A percentile compares a stretch with the other conserved stretches of the same genome.
Conservation (phyloP, 495 filamentous ascomycete genomes). For the Glonium stellatum region DNA sequence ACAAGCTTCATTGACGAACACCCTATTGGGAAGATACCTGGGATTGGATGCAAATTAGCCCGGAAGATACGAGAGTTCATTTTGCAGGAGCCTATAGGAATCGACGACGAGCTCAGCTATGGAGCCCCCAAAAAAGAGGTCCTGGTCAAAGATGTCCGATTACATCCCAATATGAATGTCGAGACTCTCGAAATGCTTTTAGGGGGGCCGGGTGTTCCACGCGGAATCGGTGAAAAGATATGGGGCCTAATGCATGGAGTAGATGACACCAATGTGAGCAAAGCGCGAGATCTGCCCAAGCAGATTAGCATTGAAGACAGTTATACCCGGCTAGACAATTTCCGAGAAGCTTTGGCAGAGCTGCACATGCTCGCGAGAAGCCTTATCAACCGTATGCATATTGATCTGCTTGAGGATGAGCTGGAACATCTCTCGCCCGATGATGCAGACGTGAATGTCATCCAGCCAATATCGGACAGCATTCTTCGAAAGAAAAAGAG, state of each 20-base stretch:
- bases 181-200: slow-evolving; percentile 57
- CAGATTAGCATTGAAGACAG: slow-evolving; percentile 96
- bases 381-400: slow-evolving; percentile 69
- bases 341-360: slow-evolving; percentile 56
- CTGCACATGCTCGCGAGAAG: slow-evolving; percentile 57
- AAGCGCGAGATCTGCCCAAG: slow-evolving; percentile 64
- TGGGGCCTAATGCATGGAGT: slow-evolving; percentile 58
- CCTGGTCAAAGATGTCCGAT: slow-evolving; percentile 59
- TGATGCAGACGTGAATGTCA: background rate
- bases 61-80: slow-evolving; percentile 60
- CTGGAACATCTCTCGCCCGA: slow-evolving; percentile 13
- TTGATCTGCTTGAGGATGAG: slow-evolving; percentile 59
- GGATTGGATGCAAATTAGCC: slow-evolving; percentile 74
- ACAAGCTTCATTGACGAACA: slow-evolving; percentile 65
- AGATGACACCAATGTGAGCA: slow-evolving; percentile 59
- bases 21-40: slow-evolving; percentile 74
- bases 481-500: slow-evolving; percentile 25
- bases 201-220: slow-evolving; percentile 58
- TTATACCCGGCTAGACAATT: slow-evolving; percentile 59
- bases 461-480: background rate
- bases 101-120: slow-evolving; percentile 39
- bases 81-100: slow-evolving; percentile 40
- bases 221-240: slow-evolving; percentile 57
- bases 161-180: slow-evolving; percentile 52
- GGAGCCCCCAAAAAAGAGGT: slow-evolving; percentile 49